These are phyloP conservation scores for Rhexocercosporidium sp. DNA, from an alignment of 2,329 filamentous ascomycete genomes.

Conservation along the genomic window DNA sequence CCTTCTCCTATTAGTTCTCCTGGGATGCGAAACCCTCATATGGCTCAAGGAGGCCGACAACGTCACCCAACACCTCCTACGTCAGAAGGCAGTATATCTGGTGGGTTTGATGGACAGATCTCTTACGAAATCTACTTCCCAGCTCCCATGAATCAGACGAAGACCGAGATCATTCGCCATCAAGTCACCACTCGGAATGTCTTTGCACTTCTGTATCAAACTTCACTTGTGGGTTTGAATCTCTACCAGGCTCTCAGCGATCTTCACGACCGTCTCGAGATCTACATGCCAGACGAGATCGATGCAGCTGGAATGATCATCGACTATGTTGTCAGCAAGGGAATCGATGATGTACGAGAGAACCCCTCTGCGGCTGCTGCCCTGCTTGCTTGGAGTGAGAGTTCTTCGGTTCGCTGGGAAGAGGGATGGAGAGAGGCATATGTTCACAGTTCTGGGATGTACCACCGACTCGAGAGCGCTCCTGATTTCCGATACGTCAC, in stretches of 20 bases:
- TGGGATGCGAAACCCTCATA: slow-evolving; percentile 29
- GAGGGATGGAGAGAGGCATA: slow-evolving; percentile 73
- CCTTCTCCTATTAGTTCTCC: slow-evolving; percentile 49
- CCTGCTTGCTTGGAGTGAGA: slow-evolving; percentile 69
- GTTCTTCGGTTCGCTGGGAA: slow-evolving; percentile 62
- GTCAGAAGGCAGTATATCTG: slow-evolving; percentile 26
- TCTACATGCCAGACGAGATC: slow-evolving; percentile 59
- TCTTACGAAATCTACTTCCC: slow-evolving; percentile 69
- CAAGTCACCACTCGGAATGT: slow-evolving; percentile 63
- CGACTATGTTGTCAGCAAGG: slow-evolving; percentile 62
- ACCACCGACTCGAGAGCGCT: slow-evolving; percentile 53
- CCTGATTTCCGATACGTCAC: slow-evolving; percentile 64
- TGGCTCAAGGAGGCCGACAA: slow-evolving; percentile 20
- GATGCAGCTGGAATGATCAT: slow-evolving; percentile 65
- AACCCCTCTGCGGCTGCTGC: slow-evolving; percentile 64
- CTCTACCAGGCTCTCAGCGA: slow-evolving; percentile 61
- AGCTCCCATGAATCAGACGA: slow-evolving; percentile 55
- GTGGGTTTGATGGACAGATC: slow-evolving; percentile 55
- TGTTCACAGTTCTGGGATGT: slow-evolving; percentile 70
- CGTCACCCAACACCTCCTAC: slow-evolving; percentile 45
- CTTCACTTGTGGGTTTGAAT: slow-evolving; percentile 68
- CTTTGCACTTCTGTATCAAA: slow-evolving; percentile 67
- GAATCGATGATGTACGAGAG: slow-evolving; percentile 68
- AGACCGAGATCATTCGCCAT: slow-evolving; percentile 57
- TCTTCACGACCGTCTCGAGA: slow-evolving; percentile 63